Percentiles rank a stretch among this genome's conserved stretches.
Evolutionary conservation across 768 basidiomycete genomes (phyloP).

Genomic region (Mycena alexandri): DNA sequence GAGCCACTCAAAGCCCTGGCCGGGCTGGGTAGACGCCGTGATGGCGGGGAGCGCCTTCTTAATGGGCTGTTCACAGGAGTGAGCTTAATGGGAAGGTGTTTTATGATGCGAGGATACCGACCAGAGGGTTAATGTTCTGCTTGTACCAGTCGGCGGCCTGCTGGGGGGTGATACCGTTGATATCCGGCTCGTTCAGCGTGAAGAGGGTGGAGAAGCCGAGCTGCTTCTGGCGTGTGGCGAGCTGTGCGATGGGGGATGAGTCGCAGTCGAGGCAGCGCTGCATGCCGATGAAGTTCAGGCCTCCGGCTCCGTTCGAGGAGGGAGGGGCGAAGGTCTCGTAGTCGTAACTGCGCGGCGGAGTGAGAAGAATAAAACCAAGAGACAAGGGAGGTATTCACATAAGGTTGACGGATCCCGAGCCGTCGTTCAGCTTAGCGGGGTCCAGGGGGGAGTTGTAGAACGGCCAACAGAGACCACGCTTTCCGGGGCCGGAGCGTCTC

Average conservation of each 20-base stretch:
- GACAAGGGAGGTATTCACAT: constrained; percentile 18
- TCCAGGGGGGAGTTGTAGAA: constrained; percentile 48
- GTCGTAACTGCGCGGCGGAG: constrained; percentile 46
- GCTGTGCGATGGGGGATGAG: constrained; percentile 50
- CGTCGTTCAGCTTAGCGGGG: constrained; percentile 44
- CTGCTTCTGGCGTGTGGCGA: constrained; percentile 47
- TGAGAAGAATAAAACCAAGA: not conserved
- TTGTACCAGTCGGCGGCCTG: constrained; percentile 53
- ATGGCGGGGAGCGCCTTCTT: constrained; percentile 55
- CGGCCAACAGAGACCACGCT: constrained; percentile 53
- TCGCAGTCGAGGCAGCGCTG: constrained; percentile 53
- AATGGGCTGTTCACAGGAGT: constrained; percentile 41
- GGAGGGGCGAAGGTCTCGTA: constrained; percentile 51
- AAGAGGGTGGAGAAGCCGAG: constrained; percentile 37
- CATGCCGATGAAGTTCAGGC: constrained; percentile 55
- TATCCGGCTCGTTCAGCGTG: constrained; percentile 52
- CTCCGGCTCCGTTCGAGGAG: constrained; percentile 51
- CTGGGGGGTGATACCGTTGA: constrained; percentile 44
- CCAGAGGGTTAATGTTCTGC: constrained; percentile 51
- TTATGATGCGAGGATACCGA: constrained; percentile 22
- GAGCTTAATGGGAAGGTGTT: no score
- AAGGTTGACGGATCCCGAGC: constrained; percentile 46
- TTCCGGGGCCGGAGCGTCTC: constrained; percentile 46
- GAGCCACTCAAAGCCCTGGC: constrained; percentile 52
- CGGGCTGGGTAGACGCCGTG: constrained; percentile 47